Conservation (phyloP, 1,139 yeast species). For the Zygoascus sp. region DNA sequence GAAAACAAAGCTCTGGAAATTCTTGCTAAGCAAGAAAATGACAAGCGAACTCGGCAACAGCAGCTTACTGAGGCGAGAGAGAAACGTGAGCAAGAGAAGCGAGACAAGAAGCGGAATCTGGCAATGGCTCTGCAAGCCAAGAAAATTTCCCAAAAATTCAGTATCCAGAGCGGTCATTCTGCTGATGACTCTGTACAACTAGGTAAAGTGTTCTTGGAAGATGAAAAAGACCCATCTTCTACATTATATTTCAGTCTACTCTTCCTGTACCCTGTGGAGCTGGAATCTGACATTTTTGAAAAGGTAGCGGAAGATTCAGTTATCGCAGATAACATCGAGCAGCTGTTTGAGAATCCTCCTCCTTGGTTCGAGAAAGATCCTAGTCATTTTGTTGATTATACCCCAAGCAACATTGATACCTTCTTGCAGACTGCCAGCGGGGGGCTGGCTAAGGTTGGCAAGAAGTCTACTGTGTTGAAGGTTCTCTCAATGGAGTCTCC, state of each 20-base stretch:
- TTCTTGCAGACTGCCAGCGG: slow-evolving; percentile 80
- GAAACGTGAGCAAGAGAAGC: slow-evolving; percentile 34
- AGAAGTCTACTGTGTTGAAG: slow-evolving; percentile 61
- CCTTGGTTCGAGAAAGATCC: slow-evolving; percentile 58
- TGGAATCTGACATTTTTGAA: slow-evolving; percentile 78
- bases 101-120: slow-evolving; percentile 37
- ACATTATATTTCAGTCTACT: slow-evolving; percentile 76
- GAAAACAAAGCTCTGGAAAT: slow-evolving; percentile 47
- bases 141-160: slow-evolving; percentile 18
- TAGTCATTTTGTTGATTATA: slow-evolving; percentile 41
- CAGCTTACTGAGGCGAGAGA: slow-evolving; percentile 31
- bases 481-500: slow-evolving; percentile 62
- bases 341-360: slow-evolving; percentile 58
- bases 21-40: slow-evolving; percentile 12
- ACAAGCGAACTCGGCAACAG: slow-evolving; percentile 30
- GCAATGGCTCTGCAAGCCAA: slow-evolving; percentile 31
- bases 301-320: slow-evolving; percentile 69
- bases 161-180: slow-evolving; percentile 20
- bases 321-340: slow-evolving; percentile 34
- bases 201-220: slow-evolving; percentile 52
- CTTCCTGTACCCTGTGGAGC: slow-evolving; percentile 76
- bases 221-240: slow-evolving; percentile 68
- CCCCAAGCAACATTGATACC: slow-evolving; percentile 57
- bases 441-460: slow-evolving; percentile 82
- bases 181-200: slow-evolving; percentile 20